Percentiles rank a stretch among this genome's conserved stretches.
phyloP scores from a whole-genome alignment of 73 alveolate species.

The Paraurostyla sp. region DNA sequence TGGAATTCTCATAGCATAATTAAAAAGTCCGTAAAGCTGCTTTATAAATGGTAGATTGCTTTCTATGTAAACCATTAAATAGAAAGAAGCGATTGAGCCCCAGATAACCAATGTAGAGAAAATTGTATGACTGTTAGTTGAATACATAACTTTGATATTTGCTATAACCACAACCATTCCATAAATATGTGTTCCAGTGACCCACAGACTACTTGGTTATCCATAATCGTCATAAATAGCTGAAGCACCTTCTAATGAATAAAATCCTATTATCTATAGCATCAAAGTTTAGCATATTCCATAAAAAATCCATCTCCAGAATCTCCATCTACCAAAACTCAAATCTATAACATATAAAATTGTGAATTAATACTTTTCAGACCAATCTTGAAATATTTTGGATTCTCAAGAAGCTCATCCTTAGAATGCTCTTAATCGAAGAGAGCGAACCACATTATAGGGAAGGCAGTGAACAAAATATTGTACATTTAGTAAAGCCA shows the following conservation, averaged over 20 bases:
- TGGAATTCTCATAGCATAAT: conserved; percentile 35
- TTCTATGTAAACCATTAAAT: conserved; percentile 9
- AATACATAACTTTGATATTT: conserved; percentile 21
- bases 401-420: conserved; percentile 75
- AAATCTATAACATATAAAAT: background rate
- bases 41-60: conserved; percentile 1
- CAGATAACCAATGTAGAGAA: background rate
- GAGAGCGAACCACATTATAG: conserved; percentile 94
- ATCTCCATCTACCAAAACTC: conserved; percentile 46
- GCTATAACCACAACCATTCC: conserved; percentile 41
- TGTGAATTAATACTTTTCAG: conserved; percentile 38
- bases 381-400: conserved; percentile 82
- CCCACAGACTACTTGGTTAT: conserved; percentile 22
- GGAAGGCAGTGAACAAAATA: conserved; percentile 91
- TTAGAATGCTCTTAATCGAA: conserved; percentile 87
- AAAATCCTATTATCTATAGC: conserved; percentile 8
- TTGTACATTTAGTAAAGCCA: conserved; percentile 95
- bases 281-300: conserved; percentile 69
- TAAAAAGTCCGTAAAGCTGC: background rate
- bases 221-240: conserved; percentile 48
- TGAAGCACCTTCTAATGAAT: conserved; percentile 34
- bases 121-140: conserved; percentile 48
- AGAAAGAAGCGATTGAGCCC: conserved; percentile 33
- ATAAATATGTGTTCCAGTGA: conserved; percentile 41
- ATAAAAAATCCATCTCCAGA: conserved; percentile 76